phyloP scores from a whole-genome alignment of 495 filamentous ascomycete genomes.

The Talaromyces wortmannii region DNA sequence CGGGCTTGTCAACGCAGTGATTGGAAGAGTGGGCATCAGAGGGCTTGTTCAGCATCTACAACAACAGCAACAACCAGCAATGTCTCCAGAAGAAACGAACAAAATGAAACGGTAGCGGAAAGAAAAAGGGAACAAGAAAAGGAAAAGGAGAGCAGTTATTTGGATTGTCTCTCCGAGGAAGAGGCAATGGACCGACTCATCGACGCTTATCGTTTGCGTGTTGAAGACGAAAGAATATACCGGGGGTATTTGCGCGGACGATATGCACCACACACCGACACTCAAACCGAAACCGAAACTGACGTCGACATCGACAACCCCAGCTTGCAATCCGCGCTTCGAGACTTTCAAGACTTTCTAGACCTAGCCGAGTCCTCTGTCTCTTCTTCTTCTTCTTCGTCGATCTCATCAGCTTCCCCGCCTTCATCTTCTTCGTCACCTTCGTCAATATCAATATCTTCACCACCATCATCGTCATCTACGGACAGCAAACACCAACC shows the following conservation, averaged over 20 bases:
- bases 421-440: not conserved
- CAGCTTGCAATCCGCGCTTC: conserved; percentile 4
- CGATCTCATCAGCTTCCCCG: not conserved
- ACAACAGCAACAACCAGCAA: too few species aligned
- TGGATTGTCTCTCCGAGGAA: conserved; percentile 13
- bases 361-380: conserved; percentile 8
- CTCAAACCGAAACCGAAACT: not conserved
- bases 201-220: conserved; percentile 35
- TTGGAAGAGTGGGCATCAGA: conserved; percentile 27
- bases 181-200: conserved; percentile 36
- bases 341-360: conserved; percentile 15
- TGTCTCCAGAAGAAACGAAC: too few species aligned
- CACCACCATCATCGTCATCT: too few species aligned
- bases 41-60: conserved; percentile 18
- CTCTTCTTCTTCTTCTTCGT: not conserved
- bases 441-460: not conserved
- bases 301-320: not conserved
- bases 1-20: conserved; percentile 34
- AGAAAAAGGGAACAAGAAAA: too few species aligned
- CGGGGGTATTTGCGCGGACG: conserved; percentile 14
- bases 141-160: conserved; percentile 3
- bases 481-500: too few species aligned
- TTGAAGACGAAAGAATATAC: conserved; percentile 27
- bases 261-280: conserved; percentile 8
- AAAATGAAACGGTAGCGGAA: too few species aligned